These are phyloP conservation scores for Sungouiozyma ichnusensis DNA, from an alignment of 805 yeast genomes.

Conservation along the genomic window DNA sequence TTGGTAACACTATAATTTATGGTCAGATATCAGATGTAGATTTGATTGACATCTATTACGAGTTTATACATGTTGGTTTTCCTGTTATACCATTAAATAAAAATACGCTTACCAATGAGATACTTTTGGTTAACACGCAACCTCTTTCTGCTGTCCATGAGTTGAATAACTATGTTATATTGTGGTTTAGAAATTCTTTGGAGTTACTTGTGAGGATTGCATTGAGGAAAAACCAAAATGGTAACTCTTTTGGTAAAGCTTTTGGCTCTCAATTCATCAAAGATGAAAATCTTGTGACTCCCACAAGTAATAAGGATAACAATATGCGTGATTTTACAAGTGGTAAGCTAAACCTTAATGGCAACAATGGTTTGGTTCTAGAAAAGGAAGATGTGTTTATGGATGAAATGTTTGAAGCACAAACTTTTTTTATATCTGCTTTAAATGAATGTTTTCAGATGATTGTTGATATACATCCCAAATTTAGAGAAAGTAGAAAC, in stretches of 20 bases:
- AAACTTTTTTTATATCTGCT: conserved; percentile 20
- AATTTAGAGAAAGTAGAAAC: conserved; percentile 20
- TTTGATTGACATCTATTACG: conserved; percentile 38
- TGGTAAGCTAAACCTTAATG: not conserved
- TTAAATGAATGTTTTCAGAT: conserved; percentile 26
- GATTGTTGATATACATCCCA: conserved; percentile 26
- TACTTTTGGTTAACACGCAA: conserved; percentile 24
- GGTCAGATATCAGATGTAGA: conserved; percentile 28
- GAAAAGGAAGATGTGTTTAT: conserved; percentile 1
- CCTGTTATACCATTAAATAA: conserved; percentile 32
- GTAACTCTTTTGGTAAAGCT: conserved; percentile 1
- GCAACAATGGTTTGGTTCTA: not conserved
- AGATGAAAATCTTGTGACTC: conserved; percentile 3
- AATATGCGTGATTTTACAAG: not conserved
- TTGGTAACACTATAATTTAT: conserved; percentile 7
- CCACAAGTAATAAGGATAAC: not conserved
- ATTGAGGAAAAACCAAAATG: conserved; percentile 10
- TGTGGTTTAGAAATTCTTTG: conserved; percentile 27
- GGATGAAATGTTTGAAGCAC: conserved; percentile 16
- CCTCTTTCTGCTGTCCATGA: conserved; percentile 24
- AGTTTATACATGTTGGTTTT: conserved; percentile 34
- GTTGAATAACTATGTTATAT: conserved; percentile 23
- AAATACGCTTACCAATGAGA: conserved; percentile 22
- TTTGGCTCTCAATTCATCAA: not conserved
- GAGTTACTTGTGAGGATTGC: conserved; percentile 24